Conservation (phyloP, 2,329 filamentous ascomycete species). For the Paecilomyces variotii region DNA sequence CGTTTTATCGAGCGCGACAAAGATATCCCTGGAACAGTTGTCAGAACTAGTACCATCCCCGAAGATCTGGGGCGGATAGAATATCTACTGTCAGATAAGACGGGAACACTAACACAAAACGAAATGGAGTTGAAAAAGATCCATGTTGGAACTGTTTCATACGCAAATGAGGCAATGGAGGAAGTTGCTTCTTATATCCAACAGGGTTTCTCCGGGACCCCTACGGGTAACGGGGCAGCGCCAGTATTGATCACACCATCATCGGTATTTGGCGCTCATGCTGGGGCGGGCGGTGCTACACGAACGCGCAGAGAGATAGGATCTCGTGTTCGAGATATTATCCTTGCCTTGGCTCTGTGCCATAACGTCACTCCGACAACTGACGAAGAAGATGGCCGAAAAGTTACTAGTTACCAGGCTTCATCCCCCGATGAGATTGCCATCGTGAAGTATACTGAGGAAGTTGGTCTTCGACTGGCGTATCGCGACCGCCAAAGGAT, state of each 20-base stretch:
- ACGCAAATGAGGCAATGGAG: constrained; percentile 98
- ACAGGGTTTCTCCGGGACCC: constrained; percentile 62
- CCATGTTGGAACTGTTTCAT: constrained; percentile 94
- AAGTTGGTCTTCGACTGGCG: constrained; percentile 74
- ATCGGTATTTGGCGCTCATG: constrained; percentile 56
- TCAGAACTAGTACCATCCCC: constrained; percentile 93
- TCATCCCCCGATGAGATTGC: constrained; percentile 97
- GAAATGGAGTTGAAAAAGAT: constrained; percentile 99
- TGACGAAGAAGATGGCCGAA: constrained; percentile 71
- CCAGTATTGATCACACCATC: constrained; percentile 65
- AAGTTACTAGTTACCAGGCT: constrained; percentile 82
- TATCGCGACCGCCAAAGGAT: constrained; percentile 85
- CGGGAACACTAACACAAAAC: constrained; percentile 94
- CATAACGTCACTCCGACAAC: constrained; percentile 93
- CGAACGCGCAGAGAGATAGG: constrained; percentile 89
- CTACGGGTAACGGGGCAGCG: constrained; percentile 37
- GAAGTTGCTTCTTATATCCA: constrained; percentile 81
- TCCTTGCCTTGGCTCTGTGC: constrained; percentile 84
- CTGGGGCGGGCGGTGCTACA: constrained; percentile 54
- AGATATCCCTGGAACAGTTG: constrained; percentile 84
- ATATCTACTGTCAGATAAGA: constrained; percentile 94
- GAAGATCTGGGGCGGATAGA: constrained; percentile 94
- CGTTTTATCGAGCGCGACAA: constrained; percentile 89
- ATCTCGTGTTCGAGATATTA: constrained; percentile 82
- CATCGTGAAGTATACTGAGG: constrained; percentile 92